phyloP scores from a whole-genome alignment of 148 eudicot genomes.

The Persicaria maculosa region DNA sequence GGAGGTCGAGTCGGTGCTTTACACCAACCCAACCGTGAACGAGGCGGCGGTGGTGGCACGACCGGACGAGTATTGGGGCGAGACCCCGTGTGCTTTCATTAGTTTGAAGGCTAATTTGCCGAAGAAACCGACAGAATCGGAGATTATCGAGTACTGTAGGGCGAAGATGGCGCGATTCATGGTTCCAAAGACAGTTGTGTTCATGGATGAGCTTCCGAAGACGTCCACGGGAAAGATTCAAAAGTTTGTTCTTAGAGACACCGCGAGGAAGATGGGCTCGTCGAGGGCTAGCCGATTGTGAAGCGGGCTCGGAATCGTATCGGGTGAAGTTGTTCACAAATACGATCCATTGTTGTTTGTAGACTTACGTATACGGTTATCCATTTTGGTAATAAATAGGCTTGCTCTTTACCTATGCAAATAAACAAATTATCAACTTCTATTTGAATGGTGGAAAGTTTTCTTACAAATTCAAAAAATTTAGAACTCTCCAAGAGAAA shows the following conservation, averaged over 20 bases:
- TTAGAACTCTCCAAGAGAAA: no score
- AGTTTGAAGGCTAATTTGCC: constrained; percentile 4
- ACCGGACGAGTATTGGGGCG: constrained; percentile 26
- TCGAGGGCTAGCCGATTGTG: constrained; percentile 2
- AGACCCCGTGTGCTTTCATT: constrained; percentile 26
- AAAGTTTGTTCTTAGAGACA: constrained; percentile 19
- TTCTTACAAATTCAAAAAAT: no score
- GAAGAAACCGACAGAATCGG: constrained; percentile 12
- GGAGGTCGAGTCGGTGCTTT: constrained; percentile 26
- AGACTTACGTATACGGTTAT: no score
- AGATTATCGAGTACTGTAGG: constrained; percentile 22
- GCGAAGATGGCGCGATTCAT: constrained; percentile 20
- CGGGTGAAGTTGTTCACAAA: background rate
- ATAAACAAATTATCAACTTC: no score
- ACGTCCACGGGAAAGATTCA: constrained; percentile 23
- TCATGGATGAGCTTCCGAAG: constrained; percentile 22
- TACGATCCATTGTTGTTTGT: no score
- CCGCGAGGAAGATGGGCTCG: constrained; percentile 8
- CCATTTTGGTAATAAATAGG: no score
- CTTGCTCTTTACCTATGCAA: no score
- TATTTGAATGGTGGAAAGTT: no score
- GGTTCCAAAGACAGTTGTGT: constrained; percentile 23
- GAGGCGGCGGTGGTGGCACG: constrained; percentile 29
- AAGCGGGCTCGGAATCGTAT: background rate
- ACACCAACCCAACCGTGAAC: constrained; percentile 12